These are phyloP conservation scores for Saccharomycopsis sp. DNA, from an alignment of 805 yeast genomes.

Conservation along the genomic window DNA sequence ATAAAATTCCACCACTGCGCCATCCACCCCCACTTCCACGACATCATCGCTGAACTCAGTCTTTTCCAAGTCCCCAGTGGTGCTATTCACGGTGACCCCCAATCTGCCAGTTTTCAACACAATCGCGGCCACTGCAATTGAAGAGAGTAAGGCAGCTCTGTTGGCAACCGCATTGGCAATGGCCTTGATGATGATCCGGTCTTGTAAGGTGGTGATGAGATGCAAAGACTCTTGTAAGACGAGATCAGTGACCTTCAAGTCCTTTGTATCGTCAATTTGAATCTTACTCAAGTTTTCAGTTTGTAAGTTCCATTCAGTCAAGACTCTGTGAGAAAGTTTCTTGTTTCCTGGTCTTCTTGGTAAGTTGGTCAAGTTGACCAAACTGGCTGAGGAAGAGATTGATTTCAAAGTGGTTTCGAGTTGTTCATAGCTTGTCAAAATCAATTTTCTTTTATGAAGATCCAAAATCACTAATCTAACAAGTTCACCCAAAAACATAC, in stretches of 20 bases:
- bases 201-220: conserved; percentile 58
- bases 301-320: conserved; percentile 67
- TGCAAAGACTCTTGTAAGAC: conserved; percentile 56
- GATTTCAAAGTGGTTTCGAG: conserved; percentile 22
- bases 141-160: conserved; percentile 84
- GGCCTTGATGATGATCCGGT: conserved; percentile 62
- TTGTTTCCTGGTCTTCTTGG: conserved; percentile 22
- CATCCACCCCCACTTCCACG: conserved; percentile 93
- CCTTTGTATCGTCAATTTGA: conserved; percentile 74
- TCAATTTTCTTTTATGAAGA: conserved; percentile 43
- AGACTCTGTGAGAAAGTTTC: conserved; percentile 48
- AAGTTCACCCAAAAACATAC: conserved; percentile 89
- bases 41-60: conserved; percentile 44
- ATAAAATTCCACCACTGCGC: conserved; percentile 86
- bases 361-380: conserved; percentile 19
- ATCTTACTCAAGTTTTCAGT: conserved; percentile 80
- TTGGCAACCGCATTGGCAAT: conserved; percentile 71
- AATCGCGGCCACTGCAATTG: conserved; percentile 84
- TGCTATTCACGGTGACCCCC: conserved; percentile 15
- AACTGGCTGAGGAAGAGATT: conserved; percentile 7
- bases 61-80: conserved; percentile 26
- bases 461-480: conserved; percentile 67
- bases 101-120: conserved; percentile 57
- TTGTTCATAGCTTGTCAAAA: conserved; percentile 44
- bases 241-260: conserved; percentile 59